These are phyloP conservation scores for Sedum album DNA, from an alignment of 164 flowering plant genomes.

Conservation along the genomic window DNA sequence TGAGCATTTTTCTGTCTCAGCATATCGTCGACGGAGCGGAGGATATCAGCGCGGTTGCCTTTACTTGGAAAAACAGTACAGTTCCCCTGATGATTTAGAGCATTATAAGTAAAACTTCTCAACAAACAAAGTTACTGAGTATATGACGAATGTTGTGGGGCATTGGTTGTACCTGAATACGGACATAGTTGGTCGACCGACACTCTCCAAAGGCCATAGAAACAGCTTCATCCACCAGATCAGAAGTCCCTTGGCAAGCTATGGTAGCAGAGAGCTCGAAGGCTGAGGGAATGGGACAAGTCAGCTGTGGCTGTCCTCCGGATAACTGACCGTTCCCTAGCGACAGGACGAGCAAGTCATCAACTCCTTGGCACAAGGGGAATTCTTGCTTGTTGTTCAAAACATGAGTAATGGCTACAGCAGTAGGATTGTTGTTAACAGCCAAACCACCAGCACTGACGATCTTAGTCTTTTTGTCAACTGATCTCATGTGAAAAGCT, in stretches of 20 bases:
- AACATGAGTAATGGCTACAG: slow-evolving; percentile 69
- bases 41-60: slow-evolving; percentile 6
- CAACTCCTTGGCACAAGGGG: slow-evolving; percentile 47
- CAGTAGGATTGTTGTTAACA: slow-evolving; percentile 68
- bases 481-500: slow-evolving; percentile 32
- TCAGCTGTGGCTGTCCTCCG: no score
- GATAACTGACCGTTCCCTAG: slow-evolving; percentile 36
- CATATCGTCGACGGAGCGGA: slow-evolving; percentile 29
- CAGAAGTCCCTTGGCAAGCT: slow-evolving; percentile 56
- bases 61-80: neutral
- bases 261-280: slow-evolving; percentile 20
- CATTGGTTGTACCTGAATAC: slow-evolving; percentile 30
- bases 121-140: neutral
- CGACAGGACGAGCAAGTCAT: slow-evolving; percentile 46
- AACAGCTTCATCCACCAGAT: slow-evolving; percentile 60
- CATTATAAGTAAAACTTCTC: no score
- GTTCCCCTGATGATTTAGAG: neutral
- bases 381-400: slow-evolving; percentile 64
- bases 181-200: slow-evolving; percentile 35
- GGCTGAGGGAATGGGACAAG: neutral
- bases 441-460: slow-evolving; percentile 35
- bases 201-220: slow-evolving; percentile 53
- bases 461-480: slow-evolving; percentile 40
- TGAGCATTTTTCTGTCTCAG: slow-evolving; percentile 48
- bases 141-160: neutral